Conservation (phyloP, 768 basidiomycete genomes). For the Suillus tomentosus region DNA sequence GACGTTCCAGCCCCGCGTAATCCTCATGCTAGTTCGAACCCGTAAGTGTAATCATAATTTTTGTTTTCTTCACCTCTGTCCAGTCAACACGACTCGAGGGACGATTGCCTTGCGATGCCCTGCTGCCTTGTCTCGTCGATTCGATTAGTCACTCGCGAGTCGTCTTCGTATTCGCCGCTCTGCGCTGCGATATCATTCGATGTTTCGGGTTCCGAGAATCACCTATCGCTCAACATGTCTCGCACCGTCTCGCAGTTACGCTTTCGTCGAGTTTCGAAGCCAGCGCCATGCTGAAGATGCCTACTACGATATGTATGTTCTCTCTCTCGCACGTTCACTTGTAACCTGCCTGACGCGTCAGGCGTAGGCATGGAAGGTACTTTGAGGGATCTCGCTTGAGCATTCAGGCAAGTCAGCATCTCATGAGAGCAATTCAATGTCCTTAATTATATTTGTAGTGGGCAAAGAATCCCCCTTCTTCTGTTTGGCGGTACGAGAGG, state of each 20-base stretch:
- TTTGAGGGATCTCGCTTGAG: conserved; percentile 77
- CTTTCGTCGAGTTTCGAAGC: conserved; percentile 83
- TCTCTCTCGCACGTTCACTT: not conserved
- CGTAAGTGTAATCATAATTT: conserved; percentile 60
- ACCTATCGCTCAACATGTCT: conserved; percentile 61
- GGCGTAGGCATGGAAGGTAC: conserved; percentile 66
- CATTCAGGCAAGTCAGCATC: conserved; percentile 58
- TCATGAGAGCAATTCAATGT: not conserved
- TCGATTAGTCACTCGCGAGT: conserved; percentile 32
- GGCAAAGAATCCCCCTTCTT: conserved; percentile 82
- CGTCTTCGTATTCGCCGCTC: conserved; percentile 29
- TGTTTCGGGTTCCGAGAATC: conserved; percentile 41
- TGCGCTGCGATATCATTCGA: conserved; percentile 31
- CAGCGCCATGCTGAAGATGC: conserved; percentile 81
- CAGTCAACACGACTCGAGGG: conserved; percentile 40
- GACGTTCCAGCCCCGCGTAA: conserved; percentile 89
- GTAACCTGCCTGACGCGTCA: conserved; percentile 17
- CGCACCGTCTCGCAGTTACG: conserved; percentile 66
- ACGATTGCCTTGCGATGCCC: conserved; percentile 27
- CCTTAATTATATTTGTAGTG: conserved; percentile 45
- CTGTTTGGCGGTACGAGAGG: conserved; percentile 78
- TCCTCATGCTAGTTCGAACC: conserved; percentile 70
- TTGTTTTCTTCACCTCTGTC: conserved; percentile 32
- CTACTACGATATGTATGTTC: conserved; percentile 77
- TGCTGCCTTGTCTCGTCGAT: conserved; percentile 31